phyloP scores from a whole-genome alignment of 225 moss, liverwort and hornwort species.

The Polytrichum formosum region DNA sequence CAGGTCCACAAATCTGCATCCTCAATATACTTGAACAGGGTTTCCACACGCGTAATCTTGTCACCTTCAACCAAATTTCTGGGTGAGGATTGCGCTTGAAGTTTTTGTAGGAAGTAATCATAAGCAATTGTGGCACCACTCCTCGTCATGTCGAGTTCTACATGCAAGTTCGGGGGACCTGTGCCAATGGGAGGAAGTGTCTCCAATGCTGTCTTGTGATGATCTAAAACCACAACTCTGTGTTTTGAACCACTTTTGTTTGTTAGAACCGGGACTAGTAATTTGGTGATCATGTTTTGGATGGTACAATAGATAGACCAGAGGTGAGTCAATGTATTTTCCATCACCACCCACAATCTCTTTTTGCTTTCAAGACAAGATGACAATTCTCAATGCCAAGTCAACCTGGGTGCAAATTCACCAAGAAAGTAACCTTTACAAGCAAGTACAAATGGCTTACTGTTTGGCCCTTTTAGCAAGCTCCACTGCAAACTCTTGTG shows the following conservation, averaged over 20 bases:
- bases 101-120: conserved; percentile 59
- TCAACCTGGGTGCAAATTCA: no score
- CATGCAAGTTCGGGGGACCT: conserved; percentile 61
- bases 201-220: conserved; percentile 89
- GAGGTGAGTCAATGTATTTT: background rate
- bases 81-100: conserved; percentile 14
- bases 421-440: background rate
- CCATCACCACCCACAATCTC: background rate
- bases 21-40: conserved; percentile 76
- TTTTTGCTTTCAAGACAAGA: background rate
- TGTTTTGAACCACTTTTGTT: conserved; percentile 47
- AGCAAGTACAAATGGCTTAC: conserved; percentile 31
- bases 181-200: conserved; percentile 54
- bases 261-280: conserved; percentile 13
- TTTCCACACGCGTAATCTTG: conserved; percentile 34
- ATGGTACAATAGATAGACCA: background rate
- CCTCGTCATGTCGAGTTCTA: conserved; percentile 64
- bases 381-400: no score
- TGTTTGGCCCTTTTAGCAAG: conserved; percentile 62
- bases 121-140: conserved; percentile 84
- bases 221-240: conserved; percentile 79
- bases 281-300: background rate
- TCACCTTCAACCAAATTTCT: conserved; percentile 13
- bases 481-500: conserved; percentile 65
- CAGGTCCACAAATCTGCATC: conserved; percentile 87